phyloP scores from a whole-genome alignment of 1,139 yeast genomes.

The Pichia sp. region DNA sequence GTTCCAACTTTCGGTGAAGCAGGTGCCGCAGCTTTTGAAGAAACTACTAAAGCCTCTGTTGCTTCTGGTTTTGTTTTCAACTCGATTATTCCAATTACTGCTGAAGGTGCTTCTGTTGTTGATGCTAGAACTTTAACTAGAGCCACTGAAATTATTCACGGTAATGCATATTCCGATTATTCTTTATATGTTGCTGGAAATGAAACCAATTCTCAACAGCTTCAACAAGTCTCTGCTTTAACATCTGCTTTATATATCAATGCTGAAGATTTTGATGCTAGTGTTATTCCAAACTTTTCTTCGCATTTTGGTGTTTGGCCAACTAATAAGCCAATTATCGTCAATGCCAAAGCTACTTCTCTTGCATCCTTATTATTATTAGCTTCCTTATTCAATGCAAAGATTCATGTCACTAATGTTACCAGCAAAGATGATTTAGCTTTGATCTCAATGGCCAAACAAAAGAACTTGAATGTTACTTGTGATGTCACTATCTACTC shows the following conservation, averaged over 20 bases:
- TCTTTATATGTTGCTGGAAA: conserved; percentile 81
- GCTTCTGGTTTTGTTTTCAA: conserved; percentile 87
- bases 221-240: conserved; percentile 54
- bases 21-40: conserved; percentile 50
- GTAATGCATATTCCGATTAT: conserved; percentile 68
- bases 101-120: conserved; percentile 55
- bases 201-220: conserved; percentile 56
- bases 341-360: conserved; percentile 89
- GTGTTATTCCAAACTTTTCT: conserved; percentile 69
- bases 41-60: conserved; percentile 63
- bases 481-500: conserved; percentile 85
- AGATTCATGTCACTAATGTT: conserved; percentile 86
- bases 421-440: conserved; percentile 76
- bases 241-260: conserved; percentile 82
- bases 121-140: conserved; percentile 59
- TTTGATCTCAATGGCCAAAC: conserved; percentile 80
- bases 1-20: conserved; percentile 60
- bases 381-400: conserved; percentile 81
- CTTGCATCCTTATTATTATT: conserved; percentile 83
- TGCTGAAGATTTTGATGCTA: conserved; percentile 61
- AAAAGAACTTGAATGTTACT: conserved; percentile 73
- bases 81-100: conserved; percentile 69
- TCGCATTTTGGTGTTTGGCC: conserved; percentile 86
- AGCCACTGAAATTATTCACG: conserved; percentile 53
- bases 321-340: conserved; percentile 70